Percentiles rank a stretch among this genome's conserved stretches.
These are phyloP conservation scores for Butyriboletus loyo DNA, from an alignment of 768 basidiomycete species.

Conservation along the genomic window DNA sequence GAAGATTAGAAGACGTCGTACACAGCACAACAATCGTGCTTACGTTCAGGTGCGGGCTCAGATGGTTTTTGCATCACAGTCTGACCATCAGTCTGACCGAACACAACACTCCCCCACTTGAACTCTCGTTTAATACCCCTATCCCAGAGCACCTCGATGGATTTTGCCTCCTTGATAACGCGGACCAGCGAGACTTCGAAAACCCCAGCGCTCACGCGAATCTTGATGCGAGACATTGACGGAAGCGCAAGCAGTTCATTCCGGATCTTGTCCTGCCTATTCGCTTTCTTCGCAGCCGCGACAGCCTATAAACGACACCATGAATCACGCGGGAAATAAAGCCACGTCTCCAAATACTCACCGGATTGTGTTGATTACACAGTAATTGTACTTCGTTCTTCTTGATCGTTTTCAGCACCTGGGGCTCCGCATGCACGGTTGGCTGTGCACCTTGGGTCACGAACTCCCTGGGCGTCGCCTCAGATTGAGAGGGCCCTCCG, in stretches of 20 bases:
- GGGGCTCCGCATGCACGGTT: slow-evolving; percentile 13
- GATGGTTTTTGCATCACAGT: slow-evolving; percentile 67
- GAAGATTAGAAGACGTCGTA: slow-evolving; percentile 8
- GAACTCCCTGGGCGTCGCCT: not conserved
- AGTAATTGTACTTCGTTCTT: slow-evolving; percentile 74
- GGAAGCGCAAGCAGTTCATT: slow-evolving; percentile 68
- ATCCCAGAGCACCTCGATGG: slow-evolving; percentile 83
- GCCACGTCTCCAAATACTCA: slow-evolving; percentile 38
- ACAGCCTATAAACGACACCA: slow-evolving; percentile 48
- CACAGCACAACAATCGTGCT: slow-evolving; percentile 21
- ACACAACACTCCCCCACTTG: slow-evolving; percentile 79
- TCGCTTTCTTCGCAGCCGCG: slow-evolving; percentile 70
- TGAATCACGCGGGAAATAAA: not conserved
- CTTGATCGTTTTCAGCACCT: slow-evolving; percentile 63
- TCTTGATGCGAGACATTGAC: slow-evolving; percentile 73
- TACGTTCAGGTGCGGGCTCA: slow-evolving; percentile 50
- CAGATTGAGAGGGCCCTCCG: slow-evolving; percentile 3
- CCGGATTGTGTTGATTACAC: slow-evolving; percentile 90
- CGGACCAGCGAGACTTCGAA: slow-evolving; percentile 81
- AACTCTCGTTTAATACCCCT: slow-evolving; percentile 69
- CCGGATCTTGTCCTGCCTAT: slow-evolving; percentile 71
- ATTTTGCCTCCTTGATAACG: slow-evolving; percentile 64
- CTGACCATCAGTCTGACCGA: slow-evolving; percentile 68
- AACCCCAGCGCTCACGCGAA: slow-evolving; percentile 78
- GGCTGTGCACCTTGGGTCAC: not conserved